Conservation (phyloP, 192 early-diverging fungal genomes). For the Backusella morwellensis region DNA sequence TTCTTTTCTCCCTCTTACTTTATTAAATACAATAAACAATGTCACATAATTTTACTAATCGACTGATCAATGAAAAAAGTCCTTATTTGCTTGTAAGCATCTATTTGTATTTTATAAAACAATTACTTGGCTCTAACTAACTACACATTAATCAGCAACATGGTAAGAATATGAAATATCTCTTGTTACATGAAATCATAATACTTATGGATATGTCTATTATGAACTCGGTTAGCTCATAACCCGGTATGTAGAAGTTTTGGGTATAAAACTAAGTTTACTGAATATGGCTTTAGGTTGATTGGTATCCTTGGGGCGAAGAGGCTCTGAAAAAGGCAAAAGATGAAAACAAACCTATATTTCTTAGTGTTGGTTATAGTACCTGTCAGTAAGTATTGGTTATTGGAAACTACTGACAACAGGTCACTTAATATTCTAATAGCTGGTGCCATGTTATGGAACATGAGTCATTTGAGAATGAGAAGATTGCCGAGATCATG, state of each 20-base stretch:
- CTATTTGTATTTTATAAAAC: background rate
- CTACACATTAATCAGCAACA: constrained; percentile 32
- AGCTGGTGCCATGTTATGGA: constrained; percentile 70
- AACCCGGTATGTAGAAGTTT: constrained; percentile 41
- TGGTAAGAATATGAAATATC: constrained; percentile 18
- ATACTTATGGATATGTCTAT: background rate
- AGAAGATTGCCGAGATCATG: constrained; percentile 53
- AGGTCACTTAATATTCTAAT: background rate
- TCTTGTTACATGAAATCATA: background rate
- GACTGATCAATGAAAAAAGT: constrained; percentile 51
- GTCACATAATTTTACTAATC: constrained; percentile 41
- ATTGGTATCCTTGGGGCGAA: constrained; percentile 69
- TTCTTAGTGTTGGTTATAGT: constrained; percentile 65
- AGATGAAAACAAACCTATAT: constrained; percentile 57
- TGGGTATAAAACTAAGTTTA: background rate
- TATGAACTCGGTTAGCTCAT: constrained; percentile 25
- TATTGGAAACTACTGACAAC: background rate
- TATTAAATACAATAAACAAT: constrained; percentile 14
- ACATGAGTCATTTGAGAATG: constrained; percentile 62
- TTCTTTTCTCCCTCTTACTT: background rate
- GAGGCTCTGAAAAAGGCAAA: constrained; percentile 57
- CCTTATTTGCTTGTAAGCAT: constrained; percentile 54
- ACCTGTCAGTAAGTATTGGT: constrained; percentile 54
- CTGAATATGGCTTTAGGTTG: constrained; percentile 29
- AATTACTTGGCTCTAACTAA: background rate